Evolutionary conservation across 208 protist species (phyloP).

Genomic region (Leishmania gerbilli): DNA sequence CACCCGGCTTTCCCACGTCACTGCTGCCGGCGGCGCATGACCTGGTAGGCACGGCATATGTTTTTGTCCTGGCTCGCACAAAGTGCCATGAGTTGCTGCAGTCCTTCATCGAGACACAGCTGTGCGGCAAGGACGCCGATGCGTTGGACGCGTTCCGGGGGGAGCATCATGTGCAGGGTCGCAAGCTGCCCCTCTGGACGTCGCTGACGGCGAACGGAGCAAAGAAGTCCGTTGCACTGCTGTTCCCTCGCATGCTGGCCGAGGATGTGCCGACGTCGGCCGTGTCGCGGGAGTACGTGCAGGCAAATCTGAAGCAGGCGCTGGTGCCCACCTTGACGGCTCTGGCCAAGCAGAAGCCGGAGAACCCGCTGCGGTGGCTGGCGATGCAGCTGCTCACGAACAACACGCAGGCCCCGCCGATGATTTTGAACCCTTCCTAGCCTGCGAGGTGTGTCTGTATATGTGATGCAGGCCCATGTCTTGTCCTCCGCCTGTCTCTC

Average conservation of each 20-base stretch:
- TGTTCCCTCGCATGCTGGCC: conserved; percentile 82
- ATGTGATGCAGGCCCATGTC: neutral
- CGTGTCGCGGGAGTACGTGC: conserved; percentile 81
- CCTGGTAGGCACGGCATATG: conserved; percentile 65
- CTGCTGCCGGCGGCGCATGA: conserved; percentile 32
- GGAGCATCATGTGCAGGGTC: conserved; percentile 27
- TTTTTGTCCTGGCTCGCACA: conserved; percentile 75
- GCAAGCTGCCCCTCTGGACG: conserved; percentile 33
- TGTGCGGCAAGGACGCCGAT: conserved; percentile 49
- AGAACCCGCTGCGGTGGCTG: conserved; percentile 86
- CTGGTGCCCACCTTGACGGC: conserved; percentile 87
- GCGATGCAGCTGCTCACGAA: conserved; percentile 83
- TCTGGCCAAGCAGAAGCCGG: conserved; percentile 80
- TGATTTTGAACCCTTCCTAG: conserved; percentile 32
- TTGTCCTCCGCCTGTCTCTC: neutral
- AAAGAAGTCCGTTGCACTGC: conserved; percentile 54
- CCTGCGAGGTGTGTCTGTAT: neutral
- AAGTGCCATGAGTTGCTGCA: conserved; percentile 67
- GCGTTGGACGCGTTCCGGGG: conserved; percentile 17
- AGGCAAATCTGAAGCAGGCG: conserved; percentile 76
- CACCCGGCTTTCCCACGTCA: conserved; percentile 23
- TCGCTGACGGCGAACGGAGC: conserved; percentile 40
- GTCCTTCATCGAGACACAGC: conserved; percentile 46
- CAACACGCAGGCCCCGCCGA: conserved; percentile 77
- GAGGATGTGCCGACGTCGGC: conserved; percentile 64